These are phyloP conservation scores for Helminthosporium solani DNA, from an alignment of 2,329 filamentous ascomycete species.

Conservation along the genomic window DNA sequence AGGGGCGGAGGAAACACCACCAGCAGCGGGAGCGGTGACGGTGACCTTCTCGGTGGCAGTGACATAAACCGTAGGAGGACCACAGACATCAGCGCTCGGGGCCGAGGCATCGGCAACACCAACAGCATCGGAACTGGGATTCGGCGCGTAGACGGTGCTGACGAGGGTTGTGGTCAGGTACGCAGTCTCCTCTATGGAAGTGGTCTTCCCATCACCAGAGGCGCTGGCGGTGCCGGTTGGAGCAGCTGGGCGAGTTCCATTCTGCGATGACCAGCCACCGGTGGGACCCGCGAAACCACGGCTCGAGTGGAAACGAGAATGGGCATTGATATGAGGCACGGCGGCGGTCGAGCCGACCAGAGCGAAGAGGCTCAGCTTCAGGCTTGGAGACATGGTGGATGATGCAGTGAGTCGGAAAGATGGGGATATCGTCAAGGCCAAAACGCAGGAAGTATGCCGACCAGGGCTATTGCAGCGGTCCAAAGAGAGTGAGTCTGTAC, in stretches of 20 bases:
- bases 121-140: conserved; percentile 21
- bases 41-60: conserved; percentile 46
- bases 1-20: conserved; percentile 17
- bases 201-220: conserved; percentile 21
- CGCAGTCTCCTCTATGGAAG: conserved; percentile 25
- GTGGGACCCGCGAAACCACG: conserved; percentile 32
- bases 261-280: conserved; percentile 31
- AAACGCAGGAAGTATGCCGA: conserved; percentile 36
- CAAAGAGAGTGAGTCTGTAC: conserved; percentile 38
- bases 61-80: conserved; percentile 36
- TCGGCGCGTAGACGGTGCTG: conserved; percentile 17
- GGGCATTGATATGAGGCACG: conserved; percentile 32
- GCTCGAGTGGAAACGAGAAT: conserved; percentile 31
- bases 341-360: conserved; percentile 44
- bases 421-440: conserved; percentile 2
- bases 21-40: conserved; percentile 41
- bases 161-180: conserved; percentile 28
- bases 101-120: conserved; percentile 18
- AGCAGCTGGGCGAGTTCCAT: conserved; percentile 23
- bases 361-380: conserved; percentile 47
- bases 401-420: not conserved
- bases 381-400: conserved; percentile 35
- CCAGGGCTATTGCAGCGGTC: conserved; percentile 45
- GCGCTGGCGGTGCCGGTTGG: conserved; percentile 24
- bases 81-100: conserved; percentile 9